These are phyloP conservation scores for Pyrenophora graminea DNA, from an alignment of 2,329 filamentous ascomycete genomes.

Conservation along the genomic window DNA sequence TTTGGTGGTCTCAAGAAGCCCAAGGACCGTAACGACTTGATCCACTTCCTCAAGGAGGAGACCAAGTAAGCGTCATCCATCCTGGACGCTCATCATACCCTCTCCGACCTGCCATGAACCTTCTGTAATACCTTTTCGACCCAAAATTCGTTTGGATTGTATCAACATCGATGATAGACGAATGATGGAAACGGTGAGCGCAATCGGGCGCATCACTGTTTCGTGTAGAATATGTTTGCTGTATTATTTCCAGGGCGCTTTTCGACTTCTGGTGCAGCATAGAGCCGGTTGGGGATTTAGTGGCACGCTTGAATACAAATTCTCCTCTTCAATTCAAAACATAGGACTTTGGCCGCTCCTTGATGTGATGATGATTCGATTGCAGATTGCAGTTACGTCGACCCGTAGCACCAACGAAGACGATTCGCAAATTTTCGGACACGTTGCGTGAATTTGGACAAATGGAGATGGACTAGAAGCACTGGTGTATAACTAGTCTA, in stretches of 20 bases:
- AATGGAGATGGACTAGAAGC: slow-evolving; percentile 5
- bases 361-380: neutral
- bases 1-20: slow-evolving; percentile 99
- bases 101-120: slow-evolving; percentile 32
- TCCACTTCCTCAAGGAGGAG: slow-evolving; percentile 77
- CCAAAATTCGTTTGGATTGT: slow-evolving; percentile 38
- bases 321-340: slow-evolving; percentile 32
- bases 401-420: slow-evolving; percentile 15
- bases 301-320: slow-evolving; percentile 43
- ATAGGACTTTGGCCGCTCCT: neutral
- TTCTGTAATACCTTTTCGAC: slow-evolving; percentile 32
- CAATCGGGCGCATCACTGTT: slow-evolving; percentile 26
- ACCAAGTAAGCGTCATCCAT: slow-evolving; percentile 64
- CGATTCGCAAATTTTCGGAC: slow-evolving; percentile 29
- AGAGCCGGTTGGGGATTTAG: slow-evolving; percentile 41
- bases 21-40: slow-evolving; percentile 98
- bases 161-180: slow-evolving; percentile 48
- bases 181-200: slow-evolving; percentile 41
- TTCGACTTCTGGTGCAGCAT: slow-evolving; percentile 41
- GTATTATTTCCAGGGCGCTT: slow-evolving; percentile 39
- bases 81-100: slow-evolving; percentile 20
- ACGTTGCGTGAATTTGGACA: slow-evolving; percentile 17
- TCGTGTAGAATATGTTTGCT: slow-evolving; percentile 45
- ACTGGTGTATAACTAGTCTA: slow-evolving; percentile 11
- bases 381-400: neutral